Evolutionary conservation across 495 filamentous ascomycete species (phyloP), one percentile per base, ranked within the genome.

Genomic region (Apiosordaria backusii): DNA sequence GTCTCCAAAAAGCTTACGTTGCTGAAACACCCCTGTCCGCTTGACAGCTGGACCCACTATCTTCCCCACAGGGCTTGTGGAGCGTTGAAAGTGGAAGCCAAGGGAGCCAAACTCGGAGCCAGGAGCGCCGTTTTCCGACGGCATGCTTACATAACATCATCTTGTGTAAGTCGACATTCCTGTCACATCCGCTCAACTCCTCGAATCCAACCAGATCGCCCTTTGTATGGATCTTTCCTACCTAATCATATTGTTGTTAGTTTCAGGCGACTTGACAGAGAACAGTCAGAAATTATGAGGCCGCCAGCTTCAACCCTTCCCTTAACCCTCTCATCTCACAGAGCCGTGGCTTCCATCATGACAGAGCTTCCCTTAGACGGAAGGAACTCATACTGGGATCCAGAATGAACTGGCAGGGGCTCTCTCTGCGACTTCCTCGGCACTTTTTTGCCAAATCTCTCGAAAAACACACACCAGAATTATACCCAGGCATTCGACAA

Each of bases 1-100:
- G 71, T 67, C 71, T 67, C 69, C 71, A 54, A 72, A 77, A 74
- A 69, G 76, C 75, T 78, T 78, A 78, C 76, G 76, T 78, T 76
- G 76, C 76, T 68, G 63, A 66, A 74, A 77, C 61, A 67, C 67
- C 68, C 71, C 67, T 73, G 71, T 66, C 63, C 25, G 18, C 5
- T 60, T 24, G 21, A 21, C 22, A n/a, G 45, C 27, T 63, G 35
- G 66, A 53, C 61, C 50, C 26, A 25, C 15, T n/a, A 4, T 29
- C 24, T 24, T 13, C 35, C 35, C 35, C n/a, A n/a, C n/a, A n/a
- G 35, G 35, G 16, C 35, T 45, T n/a, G n/a, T n/a, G n/a, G n/a
- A n/a, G n/a, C n/a, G n/a, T n/a, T n/a, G n/a, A n/a, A n/a, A n/a
- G n/a, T n/a, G n/a, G n/a, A n/a, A n/a, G 35, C 35, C 35, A 45